Conservation (phyloP, 2,329 filamentous ascomycete genomes). For the Aspergillus brasiliensis region DNA sequence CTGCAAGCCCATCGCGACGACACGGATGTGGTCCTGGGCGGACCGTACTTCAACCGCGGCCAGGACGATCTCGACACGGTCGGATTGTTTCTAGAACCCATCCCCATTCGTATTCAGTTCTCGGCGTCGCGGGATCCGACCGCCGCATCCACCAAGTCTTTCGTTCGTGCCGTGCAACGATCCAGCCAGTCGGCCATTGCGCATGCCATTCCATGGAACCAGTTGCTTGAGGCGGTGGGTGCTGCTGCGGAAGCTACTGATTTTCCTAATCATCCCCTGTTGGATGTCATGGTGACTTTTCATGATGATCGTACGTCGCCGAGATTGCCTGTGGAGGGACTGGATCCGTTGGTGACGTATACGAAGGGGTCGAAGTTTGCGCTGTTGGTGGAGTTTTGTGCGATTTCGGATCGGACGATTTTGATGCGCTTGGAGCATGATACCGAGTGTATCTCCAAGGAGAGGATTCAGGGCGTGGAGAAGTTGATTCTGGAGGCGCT, state of each 20-base stretch:
- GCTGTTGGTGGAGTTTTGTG: slow-evolving; percentile 8
- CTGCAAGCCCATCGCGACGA: not conserved
- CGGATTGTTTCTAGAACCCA: slow-evolving; percentile 12
- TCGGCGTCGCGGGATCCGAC: not conserved
- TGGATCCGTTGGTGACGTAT: not conserved
- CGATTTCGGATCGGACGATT: not conserved
- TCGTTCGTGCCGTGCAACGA: not conserved
- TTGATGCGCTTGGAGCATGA: slow-evolving; percentile 2
- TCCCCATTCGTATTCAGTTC: slow-evolving; percentile 9
- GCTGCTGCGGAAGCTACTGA: not conserved
- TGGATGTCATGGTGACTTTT: slow-evolving; percentile 11
- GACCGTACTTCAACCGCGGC: slow-evolving; percentile 5
- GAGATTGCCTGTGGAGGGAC: not conserved
- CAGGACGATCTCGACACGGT: slow-evolving; percentile 1
- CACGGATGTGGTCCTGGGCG: slow-evolving; percentile 2
- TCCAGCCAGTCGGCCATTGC: slow-evolving; percentile 6
- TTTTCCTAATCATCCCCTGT: slow-evolving; percentile 4
- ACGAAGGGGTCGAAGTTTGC: slow-evolving; percentile 9
- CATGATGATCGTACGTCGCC: not conserved
- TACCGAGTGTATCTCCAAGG: not conserved
- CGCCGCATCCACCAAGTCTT: not conserved
- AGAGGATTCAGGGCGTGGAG: not conserved
- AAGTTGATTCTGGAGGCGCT: not conserved
- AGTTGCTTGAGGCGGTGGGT: not conserved
- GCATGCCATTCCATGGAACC: slow-evolving; percentile 10